Evolutionary conservation across 2,329 filamentous ascomycete genomes (phyloP).

Genomic region (Colletotrichum gigasporum): DNA sequence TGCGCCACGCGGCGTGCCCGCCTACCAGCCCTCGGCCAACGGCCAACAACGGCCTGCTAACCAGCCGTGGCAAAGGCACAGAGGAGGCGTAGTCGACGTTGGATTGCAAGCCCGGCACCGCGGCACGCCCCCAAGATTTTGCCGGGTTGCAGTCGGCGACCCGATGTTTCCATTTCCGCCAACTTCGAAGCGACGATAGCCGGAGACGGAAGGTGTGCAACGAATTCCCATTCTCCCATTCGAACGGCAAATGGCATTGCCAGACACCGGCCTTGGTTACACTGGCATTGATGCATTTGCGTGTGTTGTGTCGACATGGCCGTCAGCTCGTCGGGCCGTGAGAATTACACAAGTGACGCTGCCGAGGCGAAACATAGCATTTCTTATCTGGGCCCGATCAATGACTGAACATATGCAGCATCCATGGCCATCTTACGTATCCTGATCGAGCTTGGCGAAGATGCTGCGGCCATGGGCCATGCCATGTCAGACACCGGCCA

Average conservation of each 20-base stretch:
- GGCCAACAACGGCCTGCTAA: too few relatives aligned
- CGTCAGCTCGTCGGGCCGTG: not conserved
- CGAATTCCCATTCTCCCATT: not conserved
- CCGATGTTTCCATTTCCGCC: constrained; percentile 5
- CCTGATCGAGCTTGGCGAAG: not conserved
- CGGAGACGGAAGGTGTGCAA: too few relatives aligned
- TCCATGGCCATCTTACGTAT: constrained; percentile 14
- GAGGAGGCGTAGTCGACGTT: constrained; percentile 23
- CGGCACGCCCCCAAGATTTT: constrained; percentile 6
- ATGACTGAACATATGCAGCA: constrained; percentile 15
- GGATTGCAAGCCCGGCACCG: constrained; percentile 9
- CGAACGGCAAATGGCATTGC: too few relatives aligned
- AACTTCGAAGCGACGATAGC: not conserved
- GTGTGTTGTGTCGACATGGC: not conserved
- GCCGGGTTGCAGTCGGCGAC: not conserved
- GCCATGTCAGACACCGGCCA: constrained; percentile 21
- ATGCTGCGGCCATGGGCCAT: not conserved
- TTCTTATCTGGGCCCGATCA: constrained; percentile 1
- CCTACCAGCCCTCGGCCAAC: constrained; percentile 14
- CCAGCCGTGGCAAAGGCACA: constrained; percentile 8
- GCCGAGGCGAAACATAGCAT: not conserved
- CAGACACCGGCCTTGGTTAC: not conserved
- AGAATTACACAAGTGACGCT: not conserved
- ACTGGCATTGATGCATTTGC: not conserved
- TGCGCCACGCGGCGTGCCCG: constrained; percentile 29